A percentile compares a stretch with the other conserved stretches of the same genome.
These are phyloP conservation scores for Cenococcum geophilum DNA, from an alignment of 495 filamentous ascomycete genomes.

Conservation along the genomic window DNA sequence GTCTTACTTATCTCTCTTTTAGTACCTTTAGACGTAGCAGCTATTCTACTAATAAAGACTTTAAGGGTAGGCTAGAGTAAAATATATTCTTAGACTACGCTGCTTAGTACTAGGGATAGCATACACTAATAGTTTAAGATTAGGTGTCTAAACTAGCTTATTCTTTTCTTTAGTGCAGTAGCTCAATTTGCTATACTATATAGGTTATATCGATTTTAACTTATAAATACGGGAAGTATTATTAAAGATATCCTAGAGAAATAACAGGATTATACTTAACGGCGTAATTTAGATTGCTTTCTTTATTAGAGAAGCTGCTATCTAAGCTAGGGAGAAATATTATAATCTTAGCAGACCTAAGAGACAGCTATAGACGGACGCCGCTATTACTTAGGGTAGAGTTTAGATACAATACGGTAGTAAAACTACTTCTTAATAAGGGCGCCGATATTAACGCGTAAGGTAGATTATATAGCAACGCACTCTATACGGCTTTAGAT, in stretches of 20 bases:
- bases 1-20: no score
- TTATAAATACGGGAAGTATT: neutral
- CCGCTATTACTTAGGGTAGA: no score
- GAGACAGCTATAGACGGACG: no score
- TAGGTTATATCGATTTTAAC: neutral
- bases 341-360: no score
- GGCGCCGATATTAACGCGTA: no score
- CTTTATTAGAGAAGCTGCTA: no score
- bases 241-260: neutral
- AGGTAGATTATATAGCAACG: no score
- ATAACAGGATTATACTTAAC: neutral
- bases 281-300: neutral
- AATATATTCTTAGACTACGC: neutral
- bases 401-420: no score
- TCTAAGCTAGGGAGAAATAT: no score
- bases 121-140: neutral
- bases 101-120: neutral
- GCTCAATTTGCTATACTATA: neutral
- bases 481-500: no score
- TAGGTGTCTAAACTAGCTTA: neutral
- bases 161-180: neutral
- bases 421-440: no score
- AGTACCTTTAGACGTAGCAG: neutral
- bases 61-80: neutral
- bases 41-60: neutral